Evolutionary conservation across 2,329 filamentous ascomycete genomes (phyloP), one percentile per base, ranked within the genome.

Genomic region (Aspergillus novoparasiticus): DNA sequence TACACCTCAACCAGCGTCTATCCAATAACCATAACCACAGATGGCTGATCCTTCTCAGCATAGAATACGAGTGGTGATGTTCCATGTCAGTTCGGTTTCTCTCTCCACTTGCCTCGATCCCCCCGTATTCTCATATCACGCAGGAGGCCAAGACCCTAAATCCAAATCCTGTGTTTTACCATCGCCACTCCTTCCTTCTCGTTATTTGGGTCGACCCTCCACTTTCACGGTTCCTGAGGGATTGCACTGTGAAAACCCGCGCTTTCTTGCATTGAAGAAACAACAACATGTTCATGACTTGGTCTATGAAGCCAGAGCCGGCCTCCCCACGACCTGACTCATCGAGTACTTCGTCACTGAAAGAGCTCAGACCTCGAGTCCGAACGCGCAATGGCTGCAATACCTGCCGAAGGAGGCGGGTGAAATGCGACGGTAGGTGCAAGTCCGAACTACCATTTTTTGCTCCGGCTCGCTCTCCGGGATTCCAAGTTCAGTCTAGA

Each of bases 371-470:
- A 30, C 43, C 45, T 14, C 57, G 16, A 21, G 8, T 57, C 16
- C 59, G 59, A 46, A 50, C 53, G 34, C 59, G 59, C 32, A 58
- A 10, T 21, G 59, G 59, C 54, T 61, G 59, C 26, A 43, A 57
- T 39, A 61, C 59, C 14, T 61, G 59, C 55, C 59, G 59, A 14
- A 54, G 59, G 34, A 57, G 59, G 57, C 59, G 54, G n/a, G 53
- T 61, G 21, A 57, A 61, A 30, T 61, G 59, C 45, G 59, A 61
- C n/a, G 59, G 59, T 61, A 45, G 34, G 59, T 51, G 16, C 23
- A 28, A 19, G 16, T 8, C 45, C 12, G 14, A 16, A 10, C 12
- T 28, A 1, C 21, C 26, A 19, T 50, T 30, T 26, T 26, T 21
- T 10, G 12, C 3, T 8, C 23, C 46, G 26, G 16, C 8, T 28